Percentiles rank a stretch among this genome's conserved stretches.
phyloP scores from a whole-genome alignment of 1,284 basidiomycete species.

The Ustilago bromivora region DNA sequence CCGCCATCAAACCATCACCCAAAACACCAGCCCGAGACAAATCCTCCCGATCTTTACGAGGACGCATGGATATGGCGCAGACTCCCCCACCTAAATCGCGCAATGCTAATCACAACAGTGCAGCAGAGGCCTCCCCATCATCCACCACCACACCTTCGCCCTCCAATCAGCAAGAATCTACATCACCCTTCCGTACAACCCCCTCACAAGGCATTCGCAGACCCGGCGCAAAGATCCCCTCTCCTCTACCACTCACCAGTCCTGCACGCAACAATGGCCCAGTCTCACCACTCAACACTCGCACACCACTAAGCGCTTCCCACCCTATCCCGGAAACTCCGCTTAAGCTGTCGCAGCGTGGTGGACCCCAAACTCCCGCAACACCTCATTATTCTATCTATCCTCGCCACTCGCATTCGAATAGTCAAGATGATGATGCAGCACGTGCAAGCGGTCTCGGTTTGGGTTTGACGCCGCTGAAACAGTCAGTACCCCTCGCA shows the following conservation, averaged over 20 bases:
- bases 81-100: constrained; percentile 36
- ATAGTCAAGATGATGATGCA: constrained; percentile 26
- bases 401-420: constrained; percentile 15
- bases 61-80: constrained; percentile 43
- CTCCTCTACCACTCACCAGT: constrained; percentile 47
- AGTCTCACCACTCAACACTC: constrained; percentile 35
- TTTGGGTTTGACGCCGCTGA: constrained; percentile 47
- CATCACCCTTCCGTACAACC: constrained; percentile 34
- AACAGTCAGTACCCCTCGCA: constrained; percentile 35
- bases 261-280: constrained; percentile 41
- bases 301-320: constrained; percentile 60
- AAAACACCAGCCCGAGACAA: constrained; percentile 21
- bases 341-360: constrained; percentile 53
- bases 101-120: neutral
- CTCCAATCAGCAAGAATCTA: constrained; percentile 2
- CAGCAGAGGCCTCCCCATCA: neutral
- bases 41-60: constrained; percentile 26
- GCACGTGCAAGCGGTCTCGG: constrained; percentile 45
- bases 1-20: constrained; percentile 19
- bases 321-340: constrained; percentile 61
- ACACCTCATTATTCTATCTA: constrained; percentile 45
- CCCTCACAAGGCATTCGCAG: constrained; percentile 45
- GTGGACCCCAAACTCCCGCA: constrained; percentile 48
- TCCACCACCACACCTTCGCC: constrained; percentile 23
- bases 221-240: constrained; percentile 47